Evolutionary conservation across 495 filamentous ascomycete genomes (phyloP).

Genomic region (Cercophora sp.): DNA sequence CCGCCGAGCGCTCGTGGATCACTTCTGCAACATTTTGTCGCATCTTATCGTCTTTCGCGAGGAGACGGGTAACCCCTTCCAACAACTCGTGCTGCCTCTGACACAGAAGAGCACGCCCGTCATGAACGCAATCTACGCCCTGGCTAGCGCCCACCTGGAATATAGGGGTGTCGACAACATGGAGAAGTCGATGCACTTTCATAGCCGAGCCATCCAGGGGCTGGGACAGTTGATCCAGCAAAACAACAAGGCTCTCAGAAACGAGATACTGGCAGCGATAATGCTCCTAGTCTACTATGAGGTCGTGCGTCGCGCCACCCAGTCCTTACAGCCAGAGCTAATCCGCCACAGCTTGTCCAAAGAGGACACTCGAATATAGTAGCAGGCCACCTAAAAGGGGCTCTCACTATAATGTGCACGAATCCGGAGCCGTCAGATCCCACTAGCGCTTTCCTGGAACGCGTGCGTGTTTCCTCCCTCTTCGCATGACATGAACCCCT

Average conservation of each 20-base stretch:
- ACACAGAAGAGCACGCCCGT: conserved; percentile 50
- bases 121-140: conserved; percentile 55
- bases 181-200: conserved; percentile 57
- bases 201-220: conserved; percentile 55
- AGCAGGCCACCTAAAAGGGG: conserved; percentile 56
- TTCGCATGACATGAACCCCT: not conserved
- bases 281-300: conserved; percentile 63
- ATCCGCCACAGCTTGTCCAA: conserved; percentile 50
- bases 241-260: conserved; percentile 44
- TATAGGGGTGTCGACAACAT: conserved; percentile 51
- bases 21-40: conserved; percentile 60
- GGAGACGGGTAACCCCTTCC: conserved; percentile 59
- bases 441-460: conserved; percentile 53
- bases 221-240: conserved; percentile 55
- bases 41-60: conserved; percentile 62
- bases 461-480: conserved; percentile 39
- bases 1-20: conserved; percentile 53
- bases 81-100: conserved; percentile 57
- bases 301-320: conserved; percentile 41
- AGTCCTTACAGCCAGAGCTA: not conserved
- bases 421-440: conserved; percentile 44
- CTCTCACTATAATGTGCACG: conserved; percentile 54
- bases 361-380: conserved; percentile 54
- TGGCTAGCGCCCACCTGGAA: conserved; percentile 57
- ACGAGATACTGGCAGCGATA: conserved; percentile 57